These are phyloP conservation scores for Podospora appendiculata DNA, from an alignment of 495 filamentous ascomycete species.

Conservation along the genomic window DNA sequence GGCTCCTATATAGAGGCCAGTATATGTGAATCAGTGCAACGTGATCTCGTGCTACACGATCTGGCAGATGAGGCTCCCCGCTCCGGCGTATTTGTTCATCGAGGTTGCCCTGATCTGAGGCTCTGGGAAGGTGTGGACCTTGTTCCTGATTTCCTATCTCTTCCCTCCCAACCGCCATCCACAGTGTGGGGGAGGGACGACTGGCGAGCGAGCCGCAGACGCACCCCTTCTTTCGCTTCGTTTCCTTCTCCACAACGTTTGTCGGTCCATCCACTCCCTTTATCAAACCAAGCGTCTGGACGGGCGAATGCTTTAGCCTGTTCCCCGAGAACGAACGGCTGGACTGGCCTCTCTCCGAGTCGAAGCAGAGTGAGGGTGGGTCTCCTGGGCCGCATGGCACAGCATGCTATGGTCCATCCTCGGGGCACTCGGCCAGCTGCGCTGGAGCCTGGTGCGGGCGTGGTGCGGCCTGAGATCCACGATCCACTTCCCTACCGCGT, in stretches of 20 bases:
- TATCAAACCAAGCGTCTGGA: conserved; percentile 6
- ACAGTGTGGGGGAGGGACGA: neutral
- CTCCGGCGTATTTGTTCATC: conserved; percentile 7
- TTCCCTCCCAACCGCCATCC: conserved; percentile 7
- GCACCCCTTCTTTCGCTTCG: neutral
- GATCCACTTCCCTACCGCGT: conserved; percentile 4
- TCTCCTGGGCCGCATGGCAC: conserved; percentile 5
- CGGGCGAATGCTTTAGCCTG: conserved; percentile 9
- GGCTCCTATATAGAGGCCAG: conserved; percentile 1
- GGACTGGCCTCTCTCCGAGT: conserved; percentile 4
- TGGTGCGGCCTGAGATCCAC: conserved; percentile 1
- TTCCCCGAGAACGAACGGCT: conserved; percentile 7
- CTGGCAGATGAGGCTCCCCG: conserved; percentile 1
- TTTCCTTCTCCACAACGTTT: conserved; percentile 3
- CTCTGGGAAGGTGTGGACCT: conserved; percentile 5
- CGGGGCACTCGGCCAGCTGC: neutral
- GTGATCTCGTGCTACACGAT: conserved; percentile 13
- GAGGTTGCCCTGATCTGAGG: conserved; percentile 3
- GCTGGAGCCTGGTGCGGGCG: neutral
- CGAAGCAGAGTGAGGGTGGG: conserved; percentile 4
- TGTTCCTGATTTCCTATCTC: neutral
- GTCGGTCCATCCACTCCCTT: neutral
- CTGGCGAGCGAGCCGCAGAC: neutral
- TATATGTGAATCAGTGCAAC: conserved; percentile 3
- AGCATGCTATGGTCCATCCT: neutral